A percentile compares a stretch with the other conserved stretches of the same genome.
These are phyloP conservation scores for Nakazawaea laoshanensis DNA, from an alignment of 805 yeast species.

Conservation along the genomic window DNA sequence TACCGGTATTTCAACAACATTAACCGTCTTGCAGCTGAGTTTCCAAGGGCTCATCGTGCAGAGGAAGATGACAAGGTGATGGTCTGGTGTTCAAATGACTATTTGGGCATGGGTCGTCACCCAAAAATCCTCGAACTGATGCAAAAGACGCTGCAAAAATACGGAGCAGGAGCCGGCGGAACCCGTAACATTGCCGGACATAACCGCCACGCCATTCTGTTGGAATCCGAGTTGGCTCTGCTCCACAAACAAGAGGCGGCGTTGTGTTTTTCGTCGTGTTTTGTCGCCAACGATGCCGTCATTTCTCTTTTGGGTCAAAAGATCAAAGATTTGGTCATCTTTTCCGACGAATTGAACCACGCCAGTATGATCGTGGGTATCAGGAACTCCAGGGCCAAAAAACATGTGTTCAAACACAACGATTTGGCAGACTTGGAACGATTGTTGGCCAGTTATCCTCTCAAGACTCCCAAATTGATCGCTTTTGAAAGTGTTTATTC, in stretches of 20 bases:
- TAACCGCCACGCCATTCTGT: constrained; percentile 76
- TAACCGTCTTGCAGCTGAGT: constrained; percentile 89
- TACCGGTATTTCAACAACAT: constrained; percentile 96
- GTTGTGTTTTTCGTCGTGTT: constrained; percentile 90
- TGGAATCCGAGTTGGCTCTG: constrained; percentile 83
- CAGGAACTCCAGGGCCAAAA: constrained; percentile 78
- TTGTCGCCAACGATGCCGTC: constrained; percentile 94
- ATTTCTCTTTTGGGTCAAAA: constrained; percentile 86
- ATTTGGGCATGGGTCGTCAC: constrained; percentile 89
- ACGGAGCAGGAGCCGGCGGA: constrained; percentile 99
- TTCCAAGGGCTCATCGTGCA: constrained; percentile 86
- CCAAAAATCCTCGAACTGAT: constrained; percentile 63
- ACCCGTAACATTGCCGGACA: constrained; percentile 99
- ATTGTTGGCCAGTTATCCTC: constrained; percentile 71
- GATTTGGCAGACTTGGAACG: constrained; percentile 77
- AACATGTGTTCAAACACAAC: constrained; percentile 89
- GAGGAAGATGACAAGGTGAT: constrained; percentile 76
- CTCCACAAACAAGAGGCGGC: constrained; percentile 94
- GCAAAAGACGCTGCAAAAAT: constrained; percentile 72
- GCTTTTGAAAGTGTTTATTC: constrained; percentile 97
- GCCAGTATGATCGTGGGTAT: constrained; percentile 98
- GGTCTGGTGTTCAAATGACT: constrained; percentile 99
- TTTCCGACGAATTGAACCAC: constrained; percentile 89
- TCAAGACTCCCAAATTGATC: constrained; percentile 84
- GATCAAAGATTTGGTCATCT: constrained; percentile 81